Evolutionary conservation across 768 basidiomycete genomes (phyloP), one percentile per base, ranked within the genome.

Genomic region (Ephemerocybe angulata): DNA sequence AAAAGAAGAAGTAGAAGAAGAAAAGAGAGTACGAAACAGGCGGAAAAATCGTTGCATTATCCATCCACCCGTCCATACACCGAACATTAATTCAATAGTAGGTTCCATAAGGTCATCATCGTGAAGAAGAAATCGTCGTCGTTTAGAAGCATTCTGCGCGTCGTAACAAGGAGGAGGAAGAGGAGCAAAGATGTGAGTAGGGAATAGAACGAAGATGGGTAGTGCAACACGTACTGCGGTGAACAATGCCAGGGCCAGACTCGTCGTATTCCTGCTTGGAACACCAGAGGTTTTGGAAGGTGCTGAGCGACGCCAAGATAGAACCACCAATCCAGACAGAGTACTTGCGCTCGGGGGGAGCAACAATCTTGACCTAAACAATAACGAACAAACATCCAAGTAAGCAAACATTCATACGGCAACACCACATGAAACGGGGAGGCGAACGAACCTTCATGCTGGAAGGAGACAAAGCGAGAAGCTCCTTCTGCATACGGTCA

Each of bases 251-350:
- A 33, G 84, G 85, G 31, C 84, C 84, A 49, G 76, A 77, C 69
- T 87, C 88, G 66, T 90, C 88, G 73, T 90, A 90, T 74, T 90
- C 89, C 63, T 88, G 86, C 71, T 87, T 87, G 47, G 83, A 82
- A 72, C 86, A 85, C 89, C 90, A 93, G 72, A 90, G 74, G 68
- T 90, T 89, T 77, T 92, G 89, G 89, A 92, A 92, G 60, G 90
- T 91, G 61, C 81, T 85, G 41, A 93, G 80, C 22, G 87, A 90
- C 41, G 89, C 90, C 48, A 86, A 72, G 62, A 86, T 87, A 41
- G 83, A 84, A 48, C 84, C 85, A 70, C 85, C 85, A 63, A 90
- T 89, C 87, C 90, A 92, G 71, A 92, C 90, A 47, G 87, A 88
- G 79, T 90, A 89, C 69, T 88, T 91, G 62, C 89, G 76, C 76